A percentile compares a stretch with the other conserved stretches of the same genome.
These are phyloP conservation scores for Penicillium riverlandense DNA, from an alignment of 495 filamentous ascomycete species.

Conservation along the genomic window DNA sequence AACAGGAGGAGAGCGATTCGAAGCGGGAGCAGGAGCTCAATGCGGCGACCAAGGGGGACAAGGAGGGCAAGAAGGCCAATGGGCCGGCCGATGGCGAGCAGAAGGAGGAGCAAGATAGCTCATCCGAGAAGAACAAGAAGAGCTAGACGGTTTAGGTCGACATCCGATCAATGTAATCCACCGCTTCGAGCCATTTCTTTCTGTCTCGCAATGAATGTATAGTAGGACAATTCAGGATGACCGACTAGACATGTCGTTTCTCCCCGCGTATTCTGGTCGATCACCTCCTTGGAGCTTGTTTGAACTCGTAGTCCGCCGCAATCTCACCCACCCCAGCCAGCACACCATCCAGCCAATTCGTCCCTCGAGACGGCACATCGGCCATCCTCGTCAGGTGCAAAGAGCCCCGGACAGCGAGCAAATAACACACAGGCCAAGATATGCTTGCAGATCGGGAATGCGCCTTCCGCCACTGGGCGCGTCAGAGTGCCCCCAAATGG, in stretches of 20 bases:
- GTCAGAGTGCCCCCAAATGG: constrained; percentile 47
- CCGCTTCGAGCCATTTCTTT: too few relatives aligned
- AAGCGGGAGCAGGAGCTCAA: constrained; percentile 64
- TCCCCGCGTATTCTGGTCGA: too few relatives aligned
- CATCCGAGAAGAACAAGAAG: constrained; percentile 55
- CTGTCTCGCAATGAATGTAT: too few relatives aligned
- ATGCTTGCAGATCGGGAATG: constrained; percentile 76
- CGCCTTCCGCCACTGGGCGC: constrained; percentile 20
- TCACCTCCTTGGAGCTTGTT: constrained; percentile 1
- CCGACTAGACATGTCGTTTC: constrained; percentile 7
- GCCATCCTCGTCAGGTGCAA: constrained; percentile 51
- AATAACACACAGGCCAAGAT: constrained; percentile 74
- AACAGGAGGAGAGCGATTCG: constrained; percentile 88
- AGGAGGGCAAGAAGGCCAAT: constrained; percentile 57
- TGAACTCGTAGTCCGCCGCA: neutral
- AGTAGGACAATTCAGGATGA: constrained; percentile 20
- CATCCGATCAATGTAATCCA: too few relatives aligned
- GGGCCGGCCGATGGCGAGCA: constrained; percentile 53
- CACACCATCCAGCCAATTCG: constrained; percentile 73
- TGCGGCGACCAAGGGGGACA: constrained; percentile 49
- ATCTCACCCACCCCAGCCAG: constrained; percentile 48
- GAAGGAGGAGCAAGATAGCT: constrained; percentile 59
- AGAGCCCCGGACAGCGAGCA: constrained; percentile 53
- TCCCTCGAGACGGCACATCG: constrained; percentile 43
- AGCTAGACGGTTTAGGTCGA: constrained; percentile 23